Evolutionary conservation across 306 rosid species (phyloP).

Genomic region (Begonia peltatifolia): DNA sequence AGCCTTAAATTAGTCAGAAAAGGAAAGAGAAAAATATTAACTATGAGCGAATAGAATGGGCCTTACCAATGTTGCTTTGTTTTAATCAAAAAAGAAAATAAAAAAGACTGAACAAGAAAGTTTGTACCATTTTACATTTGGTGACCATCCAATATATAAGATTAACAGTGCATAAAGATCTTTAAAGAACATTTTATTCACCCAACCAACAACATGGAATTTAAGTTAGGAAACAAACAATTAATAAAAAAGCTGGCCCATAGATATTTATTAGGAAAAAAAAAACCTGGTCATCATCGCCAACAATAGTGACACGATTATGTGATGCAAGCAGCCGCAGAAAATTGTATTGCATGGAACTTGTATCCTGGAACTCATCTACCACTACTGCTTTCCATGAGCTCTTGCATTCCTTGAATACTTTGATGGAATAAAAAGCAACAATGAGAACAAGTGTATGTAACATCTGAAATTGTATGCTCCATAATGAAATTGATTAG

Average conservation of each 20-base stretch:
- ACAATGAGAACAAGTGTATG: slow-evolving; percentile 17
- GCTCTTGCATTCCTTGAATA: slow-evolving; percentile 61
- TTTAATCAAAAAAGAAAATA: slow-evolving; percentile 2
- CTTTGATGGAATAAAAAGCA: slow-evolving; percentile 21
- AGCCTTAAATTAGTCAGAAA: too few species aligned
- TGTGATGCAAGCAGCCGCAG: slow-evolving; percentile 58
- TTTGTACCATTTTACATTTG: too few species aligned
- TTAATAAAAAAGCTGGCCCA: background rate
- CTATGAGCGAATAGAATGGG: too few species aligned
- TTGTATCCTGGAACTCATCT: slow-evolving; percentile 97
- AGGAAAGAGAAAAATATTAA: too few species aligned
- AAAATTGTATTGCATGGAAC: slow-evolving; percentile 84
- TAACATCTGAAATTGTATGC: too few species aligned
- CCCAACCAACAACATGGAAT: background rate
- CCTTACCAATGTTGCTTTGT: background rate
- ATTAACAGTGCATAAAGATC: background rate
- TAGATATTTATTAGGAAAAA: background rate
- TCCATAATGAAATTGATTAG: too few species aligned
- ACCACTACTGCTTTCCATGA: slow-evolving; percentile 76
- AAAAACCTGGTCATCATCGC: slow-evolving; percentile 84
- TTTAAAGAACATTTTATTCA: background rate
- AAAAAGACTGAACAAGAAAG: too few species aligned
- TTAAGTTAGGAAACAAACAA: background rate
- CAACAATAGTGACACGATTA: slow-evolving; percentile 71
- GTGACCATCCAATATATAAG: background rate